phyloP scores from a whole-genome alignment of 148 eudicot genomes.

The Chenopodium berlandieri region DNA sequence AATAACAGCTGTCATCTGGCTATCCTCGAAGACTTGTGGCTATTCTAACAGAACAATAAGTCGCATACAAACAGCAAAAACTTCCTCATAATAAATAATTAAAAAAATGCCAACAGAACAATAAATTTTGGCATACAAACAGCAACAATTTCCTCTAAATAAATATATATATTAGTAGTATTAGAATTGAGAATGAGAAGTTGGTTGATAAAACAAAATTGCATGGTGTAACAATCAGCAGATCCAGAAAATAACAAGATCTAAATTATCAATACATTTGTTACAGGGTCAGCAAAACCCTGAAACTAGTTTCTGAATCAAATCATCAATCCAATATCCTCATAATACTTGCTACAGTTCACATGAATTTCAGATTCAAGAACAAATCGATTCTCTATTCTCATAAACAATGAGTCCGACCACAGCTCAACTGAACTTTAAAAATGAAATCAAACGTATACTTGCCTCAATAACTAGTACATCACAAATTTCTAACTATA shows the following conservation, averaged over 20 bases:
- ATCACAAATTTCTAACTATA: not conserved
- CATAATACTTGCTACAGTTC: not conserved
- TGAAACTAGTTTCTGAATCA: not conserved
- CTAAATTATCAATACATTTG: no score
- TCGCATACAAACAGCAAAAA: not conserved
- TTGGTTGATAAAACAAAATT: not conserved
- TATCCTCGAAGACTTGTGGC: not conserved
- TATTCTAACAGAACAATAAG: not conserved
- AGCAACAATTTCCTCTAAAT: not conserved
- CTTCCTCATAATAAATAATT: no score
- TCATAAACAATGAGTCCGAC: not conserved
- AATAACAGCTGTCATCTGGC: not conserved
- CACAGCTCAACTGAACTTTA: not conserved
- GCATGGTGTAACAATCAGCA: not conserved
- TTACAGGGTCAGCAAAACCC: not conserved
- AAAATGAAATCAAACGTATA: not conserved
- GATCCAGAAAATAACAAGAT: not conserved
- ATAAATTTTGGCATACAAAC: not conserved
- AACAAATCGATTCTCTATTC: not conserved
- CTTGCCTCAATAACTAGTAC: not conserved
- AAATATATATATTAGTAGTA: no score
- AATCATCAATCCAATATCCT: not conserved
- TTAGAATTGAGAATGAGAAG: not conserved
- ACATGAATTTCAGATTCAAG: not conserved
- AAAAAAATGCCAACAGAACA: not conserved